Percentiles rank a stretch among this genome's conserved stretches.
Evolutionary conservation across 2,329 filamentous ascomycete species (phyloP).

Genomic region (Fusarium protoensiforme): DNA sequence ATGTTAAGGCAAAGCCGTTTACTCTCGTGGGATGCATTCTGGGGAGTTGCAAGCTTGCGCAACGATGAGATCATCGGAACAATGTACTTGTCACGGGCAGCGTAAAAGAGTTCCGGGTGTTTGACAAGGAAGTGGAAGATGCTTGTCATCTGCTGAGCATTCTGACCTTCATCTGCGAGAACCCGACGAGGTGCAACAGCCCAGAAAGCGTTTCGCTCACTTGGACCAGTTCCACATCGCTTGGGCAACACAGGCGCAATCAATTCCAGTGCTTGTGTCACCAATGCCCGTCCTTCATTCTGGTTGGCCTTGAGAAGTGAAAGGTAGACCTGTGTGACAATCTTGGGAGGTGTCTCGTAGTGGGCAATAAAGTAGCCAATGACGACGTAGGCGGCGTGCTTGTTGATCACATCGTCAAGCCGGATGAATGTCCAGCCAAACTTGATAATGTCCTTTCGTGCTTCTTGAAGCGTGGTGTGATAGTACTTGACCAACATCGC

Average conservation of each 20-base stretch:
- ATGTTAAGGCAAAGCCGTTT: slow-evolving; percentile 92
- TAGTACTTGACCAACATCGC: slow-evolving; percentile 97
- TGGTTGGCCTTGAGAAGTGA: slow-evolving; percentile 92
- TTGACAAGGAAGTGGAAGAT: slow-evolving; percentile 97
- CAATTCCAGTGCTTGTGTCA: slow-evolving; percentile 93
- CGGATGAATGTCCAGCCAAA: slow-evolving; percentile 99
- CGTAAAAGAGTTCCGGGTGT: slow-evolving; percentile 93
- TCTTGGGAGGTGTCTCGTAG: slow-evolving; percentile 96
- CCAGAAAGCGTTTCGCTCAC: slow-evolving; percentile 85
- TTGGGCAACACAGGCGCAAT: slow-evolving; percentile 95
- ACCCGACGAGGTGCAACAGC: slow-evolving; percentile 91
- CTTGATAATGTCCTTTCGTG: slow-evolving; percentile 97
- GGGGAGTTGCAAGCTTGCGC: slow-evolving; percentile 85
- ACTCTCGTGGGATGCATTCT: slow-evolving; percentile 88
- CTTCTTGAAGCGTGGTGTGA: slow-evolving; percentile 85
- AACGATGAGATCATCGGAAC: slow-evolving; percentile 89
- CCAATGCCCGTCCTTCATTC: slow-evolving; percentile 90
- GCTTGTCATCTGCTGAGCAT: slow-evolving; percentile 93
- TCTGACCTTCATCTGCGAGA: slow-evolving; percentile 91
- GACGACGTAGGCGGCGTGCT: slow-evolving; percentile 96
- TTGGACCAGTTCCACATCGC: slow-evolving; percentile 74
- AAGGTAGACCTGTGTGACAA: slow-evolving; percentile 94
- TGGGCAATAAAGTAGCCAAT: slow-evolving; percentile 98
- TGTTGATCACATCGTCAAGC: slow-evolving; percentile 99
- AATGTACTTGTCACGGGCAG: slow-evolving; percentile 91